A percentile compares a stretch with the other conserved stretches of the same genome.
Conservation (phyloP, 2,329 filamentous ascomycete genomes). For the Neurospora sp. region DNA sequence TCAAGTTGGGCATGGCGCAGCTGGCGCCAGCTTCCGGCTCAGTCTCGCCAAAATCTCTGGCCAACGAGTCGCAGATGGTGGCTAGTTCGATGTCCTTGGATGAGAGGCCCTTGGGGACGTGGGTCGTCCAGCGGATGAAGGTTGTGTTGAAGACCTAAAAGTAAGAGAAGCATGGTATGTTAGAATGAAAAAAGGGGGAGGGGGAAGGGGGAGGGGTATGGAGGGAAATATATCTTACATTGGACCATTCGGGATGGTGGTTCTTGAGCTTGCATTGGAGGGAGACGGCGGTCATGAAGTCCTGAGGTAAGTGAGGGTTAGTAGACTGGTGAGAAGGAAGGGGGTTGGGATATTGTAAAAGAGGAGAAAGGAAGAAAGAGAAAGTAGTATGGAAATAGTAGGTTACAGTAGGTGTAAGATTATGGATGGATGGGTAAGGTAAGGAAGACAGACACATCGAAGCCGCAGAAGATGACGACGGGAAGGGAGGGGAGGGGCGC, state of each 20-base stretch:
- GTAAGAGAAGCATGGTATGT: neutral
- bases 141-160: slow-evolving; percentile 60
- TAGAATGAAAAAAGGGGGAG: neutral
- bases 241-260: slow-evolving; percentile 71
- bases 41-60: slow-evolving; percentile 46
- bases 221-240: slow-evolving; percentile 34
- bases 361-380: too few species aligned
- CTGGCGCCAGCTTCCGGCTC: slow-evolving; percentile 19
- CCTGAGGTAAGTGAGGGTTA: slow-evolving; percentile 30
- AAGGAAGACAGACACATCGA: too few species aligned
- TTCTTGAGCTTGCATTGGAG: slow-evolving; percentile 57
- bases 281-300: slow-evolving; percentile 66
- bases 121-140: slow-evolving; percentile 65
- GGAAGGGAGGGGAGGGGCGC: too few species aligned
- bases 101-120: slow-evolving; percentile 56
- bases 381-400: too few species aligned
- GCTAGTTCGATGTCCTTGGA: slow-evolving; percentile 55
- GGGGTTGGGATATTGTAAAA: neutral
- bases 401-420: too few species aligned
- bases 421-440: too few species aligned
- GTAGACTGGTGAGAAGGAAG: neutral
- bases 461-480: too few species aligned
- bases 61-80: slow-evolving; percentile 49
- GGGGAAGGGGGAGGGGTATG: neutral
- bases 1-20: slow-evolving; percentile 33